Percentiles rank a stretch among this genome's conserved stretches.
Evolutionary conservation across 495 filamentous ascomycete species (phyloP).

Genomic region (Penicillium alfredii): DNA sequence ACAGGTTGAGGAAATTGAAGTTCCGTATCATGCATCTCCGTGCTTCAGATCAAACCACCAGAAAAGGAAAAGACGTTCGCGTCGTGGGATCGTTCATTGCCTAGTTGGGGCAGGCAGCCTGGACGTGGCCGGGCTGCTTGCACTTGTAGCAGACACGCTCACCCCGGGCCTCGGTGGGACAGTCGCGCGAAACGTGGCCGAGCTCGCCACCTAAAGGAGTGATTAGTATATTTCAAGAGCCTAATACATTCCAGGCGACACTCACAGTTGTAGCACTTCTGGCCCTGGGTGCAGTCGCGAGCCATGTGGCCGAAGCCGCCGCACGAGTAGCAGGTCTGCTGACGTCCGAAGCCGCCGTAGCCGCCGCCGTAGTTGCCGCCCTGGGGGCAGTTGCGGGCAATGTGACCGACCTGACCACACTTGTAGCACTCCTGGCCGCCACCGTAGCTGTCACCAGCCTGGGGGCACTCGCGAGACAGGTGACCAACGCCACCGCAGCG

Average conservation of each 20-base stretch:
- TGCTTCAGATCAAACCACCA: too few relatives aligned
- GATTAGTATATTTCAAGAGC: too few relatives aligned
- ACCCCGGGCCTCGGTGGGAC: slow-evolving; percentile 77
- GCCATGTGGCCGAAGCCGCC: slow-evolving; percentile 96
- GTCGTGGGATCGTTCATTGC: slow-evolving; percentile 6
- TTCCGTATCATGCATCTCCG: too few relatives aligned
- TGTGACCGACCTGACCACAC: slow-evolving; percentile 95
- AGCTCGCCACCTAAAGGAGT: slow-evolving; percentile 77
- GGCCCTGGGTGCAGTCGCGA: slow-evolving; percentile 94
- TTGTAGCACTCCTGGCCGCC: slow-evolving; percentile 90
- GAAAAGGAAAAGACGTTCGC: slow-evolving; percentile 10
- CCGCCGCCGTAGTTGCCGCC: slow-evolving; percentile 46
- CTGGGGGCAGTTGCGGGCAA: slow-evolving; percentile 90
- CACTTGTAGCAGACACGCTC: slow-evolving; percentile 99
- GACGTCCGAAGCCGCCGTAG: slow-evolving; percentile 48
- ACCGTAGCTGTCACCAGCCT: slow-evolving; percentile 37
- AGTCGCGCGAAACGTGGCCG: slow-evolving; percentile 91
- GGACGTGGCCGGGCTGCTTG: slow-evolving; percentile 96
- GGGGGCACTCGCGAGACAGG: slow-evolving; percentile 86
- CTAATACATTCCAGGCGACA: too few relatives aligned
- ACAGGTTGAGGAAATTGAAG: too few relatives aligned
- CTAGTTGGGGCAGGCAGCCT: slow-evolving; percentile 82
- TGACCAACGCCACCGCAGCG: slow-evolving; percentile 83
- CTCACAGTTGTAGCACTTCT: slow-evolving; percentile 99
- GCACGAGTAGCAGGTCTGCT: slow-evolving; percentile 93